A percentile compares a stretch with the other conserved stretches of the same genome.
Conservation (phyloP, 2,329 filamentous ascomycete species). For the Trichophyton simii region DNA sequence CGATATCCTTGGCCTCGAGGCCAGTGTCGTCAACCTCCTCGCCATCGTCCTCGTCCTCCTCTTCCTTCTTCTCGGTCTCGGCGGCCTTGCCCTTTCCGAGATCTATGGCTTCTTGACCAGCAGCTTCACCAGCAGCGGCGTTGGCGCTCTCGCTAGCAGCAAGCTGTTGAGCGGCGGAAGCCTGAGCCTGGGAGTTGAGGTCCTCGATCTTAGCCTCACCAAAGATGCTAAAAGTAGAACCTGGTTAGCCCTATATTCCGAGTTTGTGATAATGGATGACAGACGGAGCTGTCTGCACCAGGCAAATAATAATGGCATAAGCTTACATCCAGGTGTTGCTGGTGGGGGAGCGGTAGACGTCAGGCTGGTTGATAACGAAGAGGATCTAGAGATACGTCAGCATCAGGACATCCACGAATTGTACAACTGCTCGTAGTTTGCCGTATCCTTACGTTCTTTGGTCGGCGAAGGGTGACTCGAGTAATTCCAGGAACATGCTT, state of each 20-base stretch:
- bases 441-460: conserved; percentile 82
- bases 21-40: conserved; percentile 93
- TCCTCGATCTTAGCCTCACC: conserved; percentile 99
- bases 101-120: conserved; percentile 44
- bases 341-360: conserved; percentile 98
- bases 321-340: conserved; percentile 99
- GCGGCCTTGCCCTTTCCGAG: conserved; percentile 54
- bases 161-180: conserved; percentile 89
- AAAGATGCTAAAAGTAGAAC: conserved; percentile 59
- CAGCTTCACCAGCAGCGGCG: conserved; percentile 46
- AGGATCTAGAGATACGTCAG: conserved; percentile 56
- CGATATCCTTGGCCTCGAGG: conserved; percentile 97
- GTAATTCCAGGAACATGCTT: conserved; percentile 96
- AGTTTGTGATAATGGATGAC: not conserved
- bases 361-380: conserved; percentile 98
- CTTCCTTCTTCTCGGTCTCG: conserved; percentile 49
- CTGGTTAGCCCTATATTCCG: not conserved
- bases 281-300: not conserved
- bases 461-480: conserved; percentile 90
- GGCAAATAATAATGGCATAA: conserved; percentile 12
- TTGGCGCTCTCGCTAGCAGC: conserved; percentile 55
- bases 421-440: not conserved
- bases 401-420: not conserved
- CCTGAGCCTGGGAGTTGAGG: conserved; percentile 94
- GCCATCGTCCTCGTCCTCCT: conserved; percentile 79